These are phyloP conservation scores for Pseudocercospora eumusae DNA, from an alignment of 2,329 filamentous ascomycete species.

Conservation along the genomic window DNA sequence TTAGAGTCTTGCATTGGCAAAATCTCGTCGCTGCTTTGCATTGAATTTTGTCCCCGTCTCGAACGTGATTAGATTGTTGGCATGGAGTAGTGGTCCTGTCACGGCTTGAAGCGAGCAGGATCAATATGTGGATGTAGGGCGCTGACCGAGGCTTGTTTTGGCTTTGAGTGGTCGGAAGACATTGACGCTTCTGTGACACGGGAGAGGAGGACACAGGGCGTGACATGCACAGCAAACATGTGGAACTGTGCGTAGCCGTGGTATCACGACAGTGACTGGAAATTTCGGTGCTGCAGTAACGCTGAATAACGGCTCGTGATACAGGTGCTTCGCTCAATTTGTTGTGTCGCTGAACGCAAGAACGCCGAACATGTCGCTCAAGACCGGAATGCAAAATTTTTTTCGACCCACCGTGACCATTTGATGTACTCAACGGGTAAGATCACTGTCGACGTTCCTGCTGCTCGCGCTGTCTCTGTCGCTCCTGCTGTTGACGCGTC, in stretches of 20 bases:
- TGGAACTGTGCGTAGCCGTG: constrained; percentile 1
- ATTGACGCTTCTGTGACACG: background rate
- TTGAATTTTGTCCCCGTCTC: no score
- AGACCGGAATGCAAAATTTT: background rate
- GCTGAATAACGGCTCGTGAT: background rate
- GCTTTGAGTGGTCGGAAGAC: background rate
- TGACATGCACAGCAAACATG: constrained; percentile 2
- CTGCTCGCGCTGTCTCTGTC: constrained; percentile 4
- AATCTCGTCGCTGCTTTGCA: no score
- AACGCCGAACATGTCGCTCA: background rate
- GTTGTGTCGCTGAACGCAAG: background rate
- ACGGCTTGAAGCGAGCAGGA: background rate
- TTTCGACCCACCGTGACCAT: no score
- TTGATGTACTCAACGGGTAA: background rate
- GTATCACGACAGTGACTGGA: background rate
- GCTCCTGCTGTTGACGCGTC: background rate
- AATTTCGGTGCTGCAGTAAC: background rate
- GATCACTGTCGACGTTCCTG: background rate
- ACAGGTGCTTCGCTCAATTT: background rate
- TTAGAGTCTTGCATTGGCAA: no score
- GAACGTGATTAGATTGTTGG: no score
- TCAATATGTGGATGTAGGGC: background rate
- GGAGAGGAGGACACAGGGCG: background rate
- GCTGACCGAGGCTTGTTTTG: background rate
- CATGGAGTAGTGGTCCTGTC: no score